These are phyloP conservation scores for Solanum commersonii DNA, from an alignment of 257 asterid species.

Conservation along the genomic window DNA sequence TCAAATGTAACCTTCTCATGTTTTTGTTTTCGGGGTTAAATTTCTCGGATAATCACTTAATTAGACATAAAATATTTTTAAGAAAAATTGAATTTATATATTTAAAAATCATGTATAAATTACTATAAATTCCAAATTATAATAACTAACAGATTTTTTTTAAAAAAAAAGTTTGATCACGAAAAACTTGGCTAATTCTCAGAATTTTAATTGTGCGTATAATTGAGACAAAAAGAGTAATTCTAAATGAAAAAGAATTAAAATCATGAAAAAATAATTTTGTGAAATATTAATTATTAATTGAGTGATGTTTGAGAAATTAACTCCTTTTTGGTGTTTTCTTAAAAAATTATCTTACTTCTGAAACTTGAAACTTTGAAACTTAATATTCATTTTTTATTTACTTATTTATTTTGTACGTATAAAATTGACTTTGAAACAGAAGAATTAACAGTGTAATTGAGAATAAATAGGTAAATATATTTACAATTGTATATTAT, in stretches of 20 bases:
- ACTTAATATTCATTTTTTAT: not conserved
- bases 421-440: not conserved
- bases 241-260: not conserved
- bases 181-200: too few relatives aligned
- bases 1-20: not conserved
- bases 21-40: not conserved
- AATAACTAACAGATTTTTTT: too few relatives aligned
- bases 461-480: not conserved
- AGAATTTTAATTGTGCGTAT: not conserved
- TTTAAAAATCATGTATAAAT: not conserved
- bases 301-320: too few relatives aligned
- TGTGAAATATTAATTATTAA: not conserved
- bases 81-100: too few relatives aligned
- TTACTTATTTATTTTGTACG: not conserved
- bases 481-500: not conserved
- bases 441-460: not conserved
- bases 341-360: not conserved
- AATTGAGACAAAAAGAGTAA: too few relatives aligned
- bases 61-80: too few relatives aligned
- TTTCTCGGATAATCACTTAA: not conserved
- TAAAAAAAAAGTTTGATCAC: not conserved
- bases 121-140: not conserved
- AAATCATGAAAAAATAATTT: not conserved
- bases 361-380: not conserved
- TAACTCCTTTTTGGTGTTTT: not conserved